Conservation (phyloP, 768 basidiomycete species). For the Termitomyces sp. region DNA sequence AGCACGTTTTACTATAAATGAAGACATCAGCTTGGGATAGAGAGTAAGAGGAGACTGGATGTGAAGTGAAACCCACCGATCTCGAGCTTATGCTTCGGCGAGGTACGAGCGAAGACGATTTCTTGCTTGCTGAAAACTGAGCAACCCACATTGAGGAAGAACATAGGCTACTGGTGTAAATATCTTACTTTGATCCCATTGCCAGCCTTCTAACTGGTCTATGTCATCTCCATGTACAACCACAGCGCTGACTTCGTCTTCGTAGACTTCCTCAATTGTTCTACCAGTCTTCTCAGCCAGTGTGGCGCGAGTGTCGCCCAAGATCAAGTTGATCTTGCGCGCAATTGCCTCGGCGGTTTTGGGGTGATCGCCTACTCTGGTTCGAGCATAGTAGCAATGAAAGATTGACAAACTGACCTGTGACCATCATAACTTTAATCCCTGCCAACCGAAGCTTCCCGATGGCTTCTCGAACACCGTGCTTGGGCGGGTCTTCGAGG, state of each 20-base stretch:
- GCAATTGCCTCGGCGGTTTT: constrained; percentile 73
- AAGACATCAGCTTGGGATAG: not conserved
- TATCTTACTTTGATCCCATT: constrained; percentile 64
- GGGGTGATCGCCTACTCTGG: constrained; percentile 51
- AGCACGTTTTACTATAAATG: constrained; percentile 52
- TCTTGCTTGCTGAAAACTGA: constrained; percentile 62
- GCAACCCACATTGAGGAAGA: not conserved
- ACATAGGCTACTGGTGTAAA: not conserved
- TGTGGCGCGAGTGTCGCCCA: constrained; percentile 61
- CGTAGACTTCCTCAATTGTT: constrained; percentile 52
- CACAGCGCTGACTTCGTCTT: constrained; percentile 61
- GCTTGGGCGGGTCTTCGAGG: constrained; percentile 66
- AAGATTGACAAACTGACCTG: constrained; percentile 31
- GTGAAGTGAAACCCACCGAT: constrained; percentile 38
- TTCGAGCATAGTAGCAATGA: not conserved
- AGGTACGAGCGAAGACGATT: constrained; percentile 68
- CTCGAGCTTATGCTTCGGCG: constrained; percentile 68
- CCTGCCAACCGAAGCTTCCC: constrained; percentile 65
- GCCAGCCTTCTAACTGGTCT: constrained; percentile 61
- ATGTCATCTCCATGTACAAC: constrained; percentile 68
- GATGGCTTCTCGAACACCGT: constrained; percentile 67
- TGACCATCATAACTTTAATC: constrained; percentile 77
- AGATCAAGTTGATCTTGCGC: constrained; percentile 63
- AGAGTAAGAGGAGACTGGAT: not conserved
- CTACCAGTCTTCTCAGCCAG: constrained; percentile 51